These are phyloP conservation scores for Yamadazyma laniorum DNA, from an alignment of 805 yeast genomes.

Conservation along the genomic window DNA sequence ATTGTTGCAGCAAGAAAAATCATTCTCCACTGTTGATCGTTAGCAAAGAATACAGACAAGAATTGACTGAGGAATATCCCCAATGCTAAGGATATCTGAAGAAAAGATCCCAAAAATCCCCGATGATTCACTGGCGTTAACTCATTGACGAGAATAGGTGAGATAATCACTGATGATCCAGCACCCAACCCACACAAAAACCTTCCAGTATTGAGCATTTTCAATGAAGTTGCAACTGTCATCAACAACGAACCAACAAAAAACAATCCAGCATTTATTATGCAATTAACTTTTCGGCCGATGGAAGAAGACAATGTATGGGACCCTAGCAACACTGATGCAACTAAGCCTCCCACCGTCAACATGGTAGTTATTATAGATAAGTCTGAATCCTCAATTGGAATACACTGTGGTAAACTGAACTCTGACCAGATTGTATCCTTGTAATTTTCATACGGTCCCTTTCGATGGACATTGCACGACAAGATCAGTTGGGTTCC, in stretches of 20 bases:
- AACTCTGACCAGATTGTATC: slow-evolving; percentile 27
- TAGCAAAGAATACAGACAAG: slow-evolving; percentile 31
- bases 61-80: slow-evolving; percentile 38
- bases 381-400: slow-evolving; percentile 20
- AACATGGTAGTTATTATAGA: slow-evolving; percentile 33
- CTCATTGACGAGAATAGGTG: slow-evolving; percentile 42
- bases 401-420: slow-evolving; percentile 27
- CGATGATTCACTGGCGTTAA: slow-evolving; percentile 39
- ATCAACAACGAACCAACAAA: slow-evolving; percentile 28
- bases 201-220: slow-evolving; percentile 29
- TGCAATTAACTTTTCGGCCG: slow-evolving; percentile 26
- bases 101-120: slow-evolving; percentile 40
- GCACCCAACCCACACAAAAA: slow-evolving; percentile 38
- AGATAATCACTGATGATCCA: slow-evolving; percentile 38
- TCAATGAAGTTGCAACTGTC: slow-evolving; percentile 21
- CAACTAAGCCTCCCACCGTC: slow-evolving; percentile 36
- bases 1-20: slow-evolving; percentile 27
- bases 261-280: slow-evolving; percentile 22
- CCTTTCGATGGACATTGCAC: slow-evolving; percentile 21
- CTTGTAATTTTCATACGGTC: slow-evolving; percentile 20
- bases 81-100: slow-evolving; percentile 37
- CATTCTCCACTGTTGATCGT: slow-evolving; percentile 37
- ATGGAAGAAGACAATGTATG: slow-evolving; percentile 19
- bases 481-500: slow-evolving; percentile 31
- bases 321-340: slow-evolving; percentile 30